Base-by-base conservation (phyloP, 169 alveolate species). In the Pseudocohnilembus persalinus region DNA sequence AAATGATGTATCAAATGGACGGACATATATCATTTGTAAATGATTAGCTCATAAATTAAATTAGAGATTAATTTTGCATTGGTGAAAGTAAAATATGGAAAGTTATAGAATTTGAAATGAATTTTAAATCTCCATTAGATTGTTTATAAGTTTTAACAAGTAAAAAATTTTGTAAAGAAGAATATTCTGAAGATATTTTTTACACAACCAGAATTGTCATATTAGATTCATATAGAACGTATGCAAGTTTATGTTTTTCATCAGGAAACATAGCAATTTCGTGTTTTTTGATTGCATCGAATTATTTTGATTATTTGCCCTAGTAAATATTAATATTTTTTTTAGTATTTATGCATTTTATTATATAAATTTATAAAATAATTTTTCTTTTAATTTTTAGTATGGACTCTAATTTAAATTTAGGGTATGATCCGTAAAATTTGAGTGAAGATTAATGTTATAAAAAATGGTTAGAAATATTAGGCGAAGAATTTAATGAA, bases 1-100 rank as follows among this genome's bases (percentile, higher is more conserved):
- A 75, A 29, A 73, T 82, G 4, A 74, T 82, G 87, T 15, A 73
- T 33, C 49, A 74, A 28, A 72, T 82, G 11, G 87, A 82, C 68
- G 20, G 20, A 0, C 82, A 73, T 28, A 82, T 80, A 16, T 26
- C 31, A 29, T 73, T 82, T 74, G 87, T 80, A 33, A 82, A 82
- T 74, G 87, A 82, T 24, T 78, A 78, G 27, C 68, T 82, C 72
- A 82, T 82, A 81, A n/a, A 74, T 35, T 82, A 78, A 27, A 29
- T 82, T 0, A 33, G 75, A 82, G 75, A 82, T 28, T 35, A 82
- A 74, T 35, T 82, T 24, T 82, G 87, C 26, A 82, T 82, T 29
- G 87, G 82, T 28, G 87, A 82, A 74, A 82, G 87, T 31, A 82
- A 80, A 82, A 73, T 82, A 4, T n/a, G 72, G 0, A 82, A 82